Evolutionary conservation across 176 grass and related monocot species (phyloP).

Genomic region (Elaeis guineensis): DNA sequence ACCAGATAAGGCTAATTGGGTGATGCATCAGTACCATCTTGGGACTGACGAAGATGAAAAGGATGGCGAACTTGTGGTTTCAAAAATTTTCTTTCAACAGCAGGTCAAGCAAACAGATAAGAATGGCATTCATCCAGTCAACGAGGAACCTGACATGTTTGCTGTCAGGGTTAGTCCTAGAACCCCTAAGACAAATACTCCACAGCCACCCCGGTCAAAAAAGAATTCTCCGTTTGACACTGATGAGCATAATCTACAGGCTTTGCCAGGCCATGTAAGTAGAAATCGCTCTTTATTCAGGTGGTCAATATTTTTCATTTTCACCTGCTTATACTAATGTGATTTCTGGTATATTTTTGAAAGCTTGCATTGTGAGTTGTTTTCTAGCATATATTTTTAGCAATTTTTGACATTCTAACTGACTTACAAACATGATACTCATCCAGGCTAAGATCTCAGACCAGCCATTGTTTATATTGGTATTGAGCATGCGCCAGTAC

Average conservation of each 20-base stretch:
- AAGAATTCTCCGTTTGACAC: slow-evolving; percentile 22
- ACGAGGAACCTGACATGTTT: slow-evolving; percentile 30
- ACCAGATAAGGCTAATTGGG: slow-evolving; percentile 64
- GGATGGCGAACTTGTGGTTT: slow-evolving; percentile 56
- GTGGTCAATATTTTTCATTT: too few relatives aligned
- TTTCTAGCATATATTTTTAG: too few relatives aligned
- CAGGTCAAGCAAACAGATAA: slow-evolving; percentile 29
- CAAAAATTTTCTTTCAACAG: slow-evolving; percentile 63
- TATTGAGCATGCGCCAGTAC: too few relatives aligned
- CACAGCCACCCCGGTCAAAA: slow-evolving; percentile 35
- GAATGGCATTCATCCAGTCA: slow-evolving; percentile 21
- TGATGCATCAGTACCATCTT: slow-evolving; percentile 94
- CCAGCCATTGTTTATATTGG: too few relatives aligned
- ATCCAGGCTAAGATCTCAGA: too few relatives aligned
- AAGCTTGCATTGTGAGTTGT: too few relatives aligned
- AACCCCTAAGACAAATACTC: slow-evolving; percentile 57
- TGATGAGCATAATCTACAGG: slow-evolving; percentile 22
- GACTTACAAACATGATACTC: too few relatives aligned
- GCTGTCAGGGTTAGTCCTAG: slow-evolving; percentile 41
- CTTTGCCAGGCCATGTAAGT: slow-evolving; percentile 46
- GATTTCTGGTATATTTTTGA: too few relatives aligned
- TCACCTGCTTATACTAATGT: too few relatives aligned
- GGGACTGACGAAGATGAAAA: slow-evolving; percentile 62
- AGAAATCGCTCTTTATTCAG: neutral
- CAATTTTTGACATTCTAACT: too few relatives aligned